Conservation (phyloP, 805 yeast species). For the Scheffersomyces stipitis region DNA sequence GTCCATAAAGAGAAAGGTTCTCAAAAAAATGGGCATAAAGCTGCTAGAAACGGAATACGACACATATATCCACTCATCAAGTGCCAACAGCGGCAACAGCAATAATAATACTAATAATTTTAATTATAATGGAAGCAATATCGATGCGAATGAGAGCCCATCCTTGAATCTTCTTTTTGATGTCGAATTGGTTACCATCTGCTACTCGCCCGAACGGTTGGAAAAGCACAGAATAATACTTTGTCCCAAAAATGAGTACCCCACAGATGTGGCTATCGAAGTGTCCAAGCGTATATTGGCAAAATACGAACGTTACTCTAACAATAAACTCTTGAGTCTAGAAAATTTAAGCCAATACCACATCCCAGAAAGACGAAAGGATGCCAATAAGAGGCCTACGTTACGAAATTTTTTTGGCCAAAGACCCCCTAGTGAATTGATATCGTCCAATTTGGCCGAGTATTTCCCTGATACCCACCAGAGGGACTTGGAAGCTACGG, state of each 20-base stretch:
- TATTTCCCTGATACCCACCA: slow-evolving; percentile 86
- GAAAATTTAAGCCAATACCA: slow-evolving; percentile 21
- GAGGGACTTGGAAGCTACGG: slow-evolving; percentile 70
- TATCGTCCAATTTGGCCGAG: slow-evolving; percentile 83
- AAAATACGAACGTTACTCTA: slow-evolving; percentile 23
- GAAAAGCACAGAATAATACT: slow-evolving; percentile 72
- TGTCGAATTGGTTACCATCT: slow-evolving; percentile 77
- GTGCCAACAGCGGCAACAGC: slow-evolving; percentile 20
- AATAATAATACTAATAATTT: not conserved
- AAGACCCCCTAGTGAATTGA: slow-evolving; percentile 90
- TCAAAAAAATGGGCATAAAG: slow-evolving; percentile 55
- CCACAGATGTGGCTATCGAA: slow-evolving; percentile 59
- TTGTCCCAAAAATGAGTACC: slow-evolving; percentile 62
- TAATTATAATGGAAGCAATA: slow-evolving; percentile 1
- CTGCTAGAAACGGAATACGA: slow-evolving; percentile 52
- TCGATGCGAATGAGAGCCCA: slow-evolving; percentile 1
- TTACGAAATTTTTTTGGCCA: slow-evolving; percentile 70
- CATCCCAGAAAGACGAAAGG: slow-evolving; percentile 16
- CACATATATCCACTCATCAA: slow-evolving; percentile 53
- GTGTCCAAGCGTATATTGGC: slow-evolving; percentile 49
- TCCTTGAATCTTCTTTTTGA: slow-evolving; percentile 56
- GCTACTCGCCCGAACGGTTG: slow-evolving; percentile 69
- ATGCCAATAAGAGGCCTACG: slow-evolving; percentile 10
- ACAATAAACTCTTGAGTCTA: not conserved
- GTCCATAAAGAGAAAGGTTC: slow-evolving; percentile 67